These are phyloP conservation scores for Begonia masoniana DNA, from an alignment of 306 rosid genomes.

Conservation along the genomic window DNA sequence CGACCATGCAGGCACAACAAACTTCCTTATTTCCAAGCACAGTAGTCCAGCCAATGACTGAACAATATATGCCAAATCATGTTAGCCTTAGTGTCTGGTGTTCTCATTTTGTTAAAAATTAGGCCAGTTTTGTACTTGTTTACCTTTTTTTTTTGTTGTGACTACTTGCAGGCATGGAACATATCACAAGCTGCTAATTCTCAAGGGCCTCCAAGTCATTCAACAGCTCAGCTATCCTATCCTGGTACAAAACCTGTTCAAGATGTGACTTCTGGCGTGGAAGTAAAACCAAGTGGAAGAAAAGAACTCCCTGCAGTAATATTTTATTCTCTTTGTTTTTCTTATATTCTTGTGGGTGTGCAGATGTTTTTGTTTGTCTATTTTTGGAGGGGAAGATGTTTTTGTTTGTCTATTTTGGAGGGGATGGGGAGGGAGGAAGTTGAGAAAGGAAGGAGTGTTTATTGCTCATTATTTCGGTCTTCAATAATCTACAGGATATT, in stretches of 20 bases:
- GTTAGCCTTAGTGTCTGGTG: constrained; percentile 15
- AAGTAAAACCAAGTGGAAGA: constrained; percentile 48
- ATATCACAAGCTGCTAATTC: constrained; percentile 21
- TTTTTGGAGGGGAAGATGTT: too few relatives aligned
- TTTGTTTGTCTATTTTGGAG: not conserved
- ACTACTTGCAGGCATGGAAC: constrained; percentile 53
- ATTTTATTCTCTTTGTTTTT: constrained; percentile 1
- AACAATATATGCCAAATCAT: constrained; percentile 49
- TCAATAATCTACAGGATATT: constrained; percentile 53
- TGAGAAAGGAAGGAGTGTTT: too few relatives aligned
- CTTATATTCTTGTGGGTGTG: not conserved
- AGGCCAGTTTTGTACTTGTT: not conserved
- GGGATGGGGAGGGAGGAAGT: too few relatives aligned
- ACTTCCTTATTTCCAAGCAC: constrained; percentile 38
- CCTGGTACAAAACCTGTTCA: constrained; percentile 26
- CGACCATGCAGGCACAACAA: constrained; percentile 36
- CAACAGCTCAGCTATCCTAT: constrained; percentile 35
- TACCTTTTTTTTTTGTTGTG: constrained; percentile 14
- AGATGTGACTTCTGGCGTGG: constrained; percentile 20
- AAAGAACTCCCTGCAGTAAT: constrained; percentile 69
- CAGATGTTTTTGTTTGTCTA: not conserved
- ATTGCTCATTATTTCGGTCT: constrained; percentile 17
- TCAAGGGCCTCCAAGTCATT: constrained; percentile 38
- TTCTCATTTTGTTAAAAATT: constrained; percentile 7
- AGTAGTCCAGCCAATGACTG: constrained; percentile 30